phyloP scores from a whole-genome alignment of 257 asterid genomes.

The Gentiana straminea region DNA sequence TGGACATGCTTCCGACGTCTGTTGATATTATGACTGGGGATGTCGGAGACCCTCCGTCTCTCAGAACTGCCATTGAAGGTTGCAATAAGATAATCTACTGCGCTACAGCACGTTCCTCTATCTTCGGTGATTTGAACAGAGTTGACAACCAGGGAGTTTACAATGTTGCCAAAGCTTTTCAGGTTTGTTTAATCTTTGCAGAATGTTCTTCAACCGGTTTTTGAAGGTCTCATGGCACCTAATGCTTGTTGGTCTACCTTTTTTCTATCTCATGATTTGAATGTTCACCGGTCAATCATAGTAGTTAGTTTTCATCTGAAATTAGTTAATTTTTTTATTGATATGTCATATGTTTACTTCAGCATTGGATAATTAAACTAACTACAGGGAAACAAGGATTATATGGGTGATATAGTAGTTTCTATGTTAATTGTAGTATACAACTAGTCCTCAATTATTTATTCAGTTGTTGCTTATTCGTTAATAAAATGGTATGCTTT shows the following conservation, averaged over 20 bases:
- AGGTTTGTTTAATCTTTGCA: conserved; percentile 29
- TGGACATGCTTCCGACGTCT: conserved; percentile 86
- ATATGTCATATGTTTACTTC: too few species aligned
- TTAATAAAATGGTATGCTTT: too few species aligned
- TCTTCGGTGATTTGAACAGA: conserved; percentile 85
- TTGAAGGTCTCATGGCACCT: background rate
- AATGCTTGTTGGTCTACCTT: background rate
- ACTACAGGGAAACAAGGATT: too few species aligned
- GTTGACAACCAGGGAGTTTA: conserved; percentile 94
- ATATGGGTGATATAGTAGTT: too few species aligned
- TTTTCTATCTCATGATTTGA: too few species aligned
- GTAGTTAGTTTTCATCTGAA: too few species aligned
- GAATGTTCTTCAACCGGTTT: background rate
- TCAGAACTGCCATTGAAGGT: conserved; percentile 63
- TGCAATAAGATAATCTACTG: conserved; percentile 91
- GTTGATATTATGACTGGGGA: conserved; percentile 82
- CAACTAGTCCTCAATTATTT: too few species aligned
- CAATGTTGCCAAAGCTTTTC: conserved; percentile 84
- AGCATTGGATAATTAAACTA: too few species aligned
- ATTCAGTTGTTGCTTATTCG: too few species aligned
- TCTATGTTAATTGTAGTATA: too few species aligned
- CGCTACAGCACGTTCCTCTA: conserved; percentile 91
- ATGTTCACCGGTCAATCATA: too few species aligned
- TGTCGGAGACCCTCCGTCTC: conserved; percentile 81
- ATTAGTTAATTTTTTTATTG: too few species aligned